Evolutionary conservation across 176 grass and related monocot genomes (phyloP), one percentile per base, ranked within the genome.

Genomic region (Olyra latifolia): DNA sequence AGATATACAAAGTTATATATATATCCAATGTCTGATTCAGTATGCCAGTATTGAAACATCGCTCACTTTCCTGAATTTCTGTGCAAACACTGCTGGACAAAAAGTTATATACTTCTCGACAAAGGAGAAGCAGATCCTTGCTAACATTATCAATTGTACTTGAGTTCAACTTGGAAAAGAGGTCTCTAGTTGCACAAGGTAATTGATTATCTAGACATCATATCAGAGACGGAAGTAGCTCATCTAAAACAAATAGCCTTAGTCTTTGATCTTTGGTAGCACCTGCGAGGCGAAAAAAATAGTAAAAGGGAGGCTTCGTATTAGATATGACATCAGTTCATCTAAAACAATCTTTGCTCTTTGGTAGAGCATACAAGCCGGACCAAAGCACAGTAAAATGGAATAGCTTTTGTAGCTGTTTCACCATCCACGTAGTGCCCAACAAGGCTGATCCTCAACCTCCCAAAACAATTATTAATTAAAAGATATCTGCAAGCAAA

Each of bases 341-440:
- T 35, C 32, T 35, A 35, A 35, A 35, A 35, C n/a, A n/a, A 4
- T 35, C 32, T 35, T 35, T 35, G 32, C 32, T 35, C 32, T 35
- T 35, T 35, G 32, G 32, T 35, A 4, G 32, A 2, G 5, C 32
- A 2, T 35, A 4, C 86, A 50, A 89, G 83, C 41, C 71, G 70
- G 71, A 91, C 71, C 68, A 94, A 80, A 57, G 86, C 39, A 46
- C 75, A 58, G 46, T 83, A 94, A 63, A 94, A 91, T 19, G 80
- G 80, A 66, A 91, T 49, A 58, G 57, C 66, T 77, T 84, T 84
- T 29, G 10, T 81, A 25, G 90, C 80, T 71, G 89, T 83, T 65
- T 87, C 92, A 54, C 75, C 88, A 89, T 94, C 92, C 58, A 89
- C 88, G 82, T 79, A 94, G 62, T 60, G 72, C n/a, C 65, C 82